Evolutionary conservation across 2,329 filamentous ascomycete genomes (phyloP).

Genomic region (Pseudohalonectria lignicola): DNA sequence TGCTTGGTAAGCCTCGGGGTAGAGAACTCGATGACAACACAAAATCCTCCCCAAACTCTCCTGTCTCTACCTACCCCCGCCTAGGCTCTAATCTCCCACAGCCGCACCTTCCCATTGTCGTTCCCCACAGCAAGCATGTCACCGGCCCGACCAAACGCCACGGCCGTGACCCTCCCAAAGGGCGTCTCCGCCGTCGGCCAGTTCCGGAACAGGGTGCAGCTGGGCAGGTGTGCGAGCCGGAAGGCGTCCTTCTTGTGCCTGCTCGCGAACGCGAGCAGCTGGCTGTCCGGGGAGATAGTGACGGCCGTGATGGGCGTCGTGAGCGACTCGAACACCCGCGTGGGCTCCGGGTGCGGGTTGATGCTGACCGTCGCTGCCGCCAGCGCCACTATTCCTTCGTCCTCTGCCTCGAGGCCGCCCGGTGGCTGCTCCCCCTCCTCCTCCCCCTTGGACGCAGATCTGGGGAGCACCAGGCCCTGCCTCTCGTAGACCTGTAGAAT

Average conservation of each 20-base stretch:
- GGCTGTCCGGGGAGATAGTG: conserved; percentile 77
- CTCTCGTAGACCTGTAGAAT: conserved; percentile 94
- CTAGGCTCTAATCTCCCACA: conserved; percentile 99
- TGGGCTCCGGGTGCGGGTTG: conserved; percentile 59
- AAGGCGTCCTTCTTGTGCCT: conserved; percentile 82
- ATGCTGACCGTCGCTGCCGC: conserved; percentile 33
- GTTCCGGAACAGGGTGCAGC: conserved; percentile 88
- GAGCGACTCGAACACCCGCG: conserved; percentile 69
- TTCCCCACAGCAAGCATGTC: conserved; percentile 77
- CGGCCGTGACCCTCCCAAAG: conserved; percentile 67
- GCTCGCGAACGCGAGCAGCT: conserved; percentile 79
- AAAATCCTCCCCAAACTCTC: too few species aligned
- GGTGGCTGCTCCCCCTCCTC: background rate
- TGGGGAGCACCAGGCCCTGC: conserved; percentile 40
- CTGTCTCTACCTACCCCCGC: too few species aligned
- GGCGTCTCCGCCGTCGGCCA: conserved; percentile 92
- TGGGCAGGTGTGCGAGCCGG: conserved; percentile 78
- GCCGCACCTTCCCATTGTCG: conserved; percentile 73
- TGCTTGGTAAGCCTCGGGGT: too few species aligned
- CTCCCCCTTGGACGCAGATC: conserved; percentile 14
- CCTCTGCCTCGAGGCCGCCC: conserved; percentile 14
- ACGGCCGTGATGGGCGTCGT: conserved; percentile 75
- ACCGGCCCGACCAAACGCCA: conserved; percentile 56
- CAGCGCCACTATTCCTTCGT: too few species aligned
- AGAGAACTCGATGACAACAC: too few species aligned